Percentiles rank a stretch among this genome's conserved stretches.
Conservation (phyloP, 2,329 filamentous ascomycete species). For the Alternaria sp. region DNA sequence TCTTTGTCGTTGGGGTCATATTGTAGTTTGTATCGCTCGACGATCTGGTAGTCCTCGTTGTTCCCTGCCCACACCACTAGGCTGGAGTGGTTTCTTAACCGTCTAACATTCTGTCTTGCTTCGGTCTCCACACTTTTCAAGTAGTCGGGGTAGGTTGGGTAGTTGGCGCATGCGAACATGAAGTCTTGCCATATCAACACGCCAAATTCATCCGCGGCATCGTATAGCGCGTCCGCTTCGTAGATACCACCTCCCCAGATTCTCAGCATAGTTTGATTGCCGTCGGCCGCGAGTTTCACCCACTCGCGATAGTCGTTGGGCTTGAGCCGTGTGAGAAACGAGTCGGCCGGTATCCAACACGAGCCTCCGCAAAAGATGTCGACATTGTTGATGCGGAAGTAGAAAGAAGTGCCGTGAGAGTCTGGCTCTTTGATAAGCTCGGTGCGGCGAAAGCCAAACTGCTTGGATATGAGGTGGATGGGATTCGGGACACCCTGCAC, state of each 20-base stretch:
- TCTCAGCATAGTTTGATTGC: constrained; percentile 81
- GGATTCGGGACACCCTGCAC: background rate
- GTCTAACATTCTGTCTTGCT: constrained; percentile 69
- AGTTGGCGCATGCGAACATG: constrained; percentile 71
- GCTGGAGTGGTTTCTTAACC: constrained; percentile 82
- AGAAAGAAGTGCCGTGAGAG: constrained; percentile 74
- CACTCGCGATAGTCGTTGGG: constrained; percentile 72
- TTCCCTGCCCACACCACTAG: constrained; percentile 91
- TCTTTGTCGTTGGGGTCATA: constrained; percentile 82
- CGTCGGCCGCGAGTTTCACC: constrained; percentile 76
- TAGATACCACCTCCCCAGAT: constrained; percentile 84
- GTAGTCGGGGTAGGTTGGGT: constrained; percentile 67
- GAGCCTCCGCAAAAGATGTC: constrained; percentile 83
- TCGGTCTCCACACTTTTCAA: constrained; percentile 55
- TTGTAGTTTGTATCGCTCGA: constrained; percentile 72
- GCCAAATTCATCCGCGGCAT: constrained; percentile 77
- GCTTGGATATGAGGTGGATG: constrained; percentile 1
- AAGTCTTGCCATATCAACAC: constrained; percentile 88
- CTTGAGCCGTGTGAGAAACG: constrained; percentile 73
- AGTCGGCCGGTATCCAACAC: constrained; percentile 85
- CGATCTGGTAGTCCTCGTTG: constrained; percentile 92
- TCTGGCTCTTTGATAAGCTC: constrained; percentile 55
- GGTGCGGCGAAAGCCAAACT: constrained; percentile 66
- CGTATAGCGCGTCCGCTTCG: constrained; percentile 75
- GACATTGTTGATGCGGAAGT: constrained; percentile 77